phyloP scores from a whole-genome alignment of 2,329 filamentous ascomycete species.

The Aspergillus piperis region DNA sequence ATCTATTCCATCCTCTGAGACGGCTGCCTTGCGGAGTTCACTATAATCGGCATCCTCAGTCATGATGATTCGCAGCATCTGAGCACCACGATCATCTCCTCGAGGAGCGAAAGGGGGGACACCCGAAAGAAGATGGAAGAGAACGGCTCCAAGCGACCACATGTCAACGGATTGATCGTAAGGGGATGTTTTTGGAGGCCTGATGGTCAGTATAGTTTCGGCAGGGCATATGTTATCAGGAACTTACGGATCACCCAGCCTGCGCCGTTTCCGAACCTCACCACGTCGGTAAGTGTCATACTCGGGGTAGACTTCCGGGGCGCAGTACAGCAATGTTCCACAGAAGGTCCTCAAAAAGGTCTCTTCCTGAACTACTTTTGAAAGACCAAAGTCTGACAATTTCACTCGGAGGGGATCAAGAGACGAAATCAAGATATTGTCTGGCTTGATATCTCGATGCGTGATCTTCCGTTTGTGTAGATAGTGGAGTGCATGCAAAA shows the following conservation, averaged over 20 bases:
- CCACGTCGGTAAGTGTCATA: slow-evolving; percentile 65
- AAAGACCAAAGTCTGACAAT: slow-evolving; percentile 93
- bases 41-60: slow-evolving; percentile 67
- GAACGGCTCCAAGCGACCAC: slow-evolving; percentile 91
- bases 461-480: slow-evolving; percentile 87
- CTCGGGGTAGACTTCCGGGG: slow-evolving; percentile 92
- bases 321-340: slow-evolving; percentile 92
- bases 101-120: slow-evolving; percentile 79
- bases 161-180: slow-evolving; percentile 94
- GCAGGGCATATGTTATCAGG: not conserved
- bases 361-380: slow-evolving; percentile 88
- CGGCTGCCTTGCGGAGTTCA: slow-evolving; percentile 59
- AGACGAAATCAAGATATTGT: slow-evolving; percentile 87
- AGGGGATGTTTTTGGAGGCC: slow-evolving; percentile 56
- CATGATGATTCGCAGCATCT: slow-evolving; percentile 82
- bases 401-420: slow-evolving; percentile 77
- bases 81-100: slow-evolving; percentile 72
- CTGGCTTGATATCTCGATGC: slow-evolving; percentile 97
- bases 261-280: slow-evolving; percentile 63
- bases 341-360: slow-evolving; percentile 97
- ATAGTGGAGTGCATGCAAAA: slow-evolving; percentile 81
- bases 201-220: slow-evolving; percentile 29
- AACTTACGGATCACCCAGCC: slow-evolving; percentile 51
- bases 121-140: slow-evolving; percentile 82
- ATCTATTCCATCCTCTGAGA: slow-evolving; percentile 70